phyloP scores from a whole-genome alignment of 2,329 filamentous ascomycete species.

The Didymella lethalis region DNA sequence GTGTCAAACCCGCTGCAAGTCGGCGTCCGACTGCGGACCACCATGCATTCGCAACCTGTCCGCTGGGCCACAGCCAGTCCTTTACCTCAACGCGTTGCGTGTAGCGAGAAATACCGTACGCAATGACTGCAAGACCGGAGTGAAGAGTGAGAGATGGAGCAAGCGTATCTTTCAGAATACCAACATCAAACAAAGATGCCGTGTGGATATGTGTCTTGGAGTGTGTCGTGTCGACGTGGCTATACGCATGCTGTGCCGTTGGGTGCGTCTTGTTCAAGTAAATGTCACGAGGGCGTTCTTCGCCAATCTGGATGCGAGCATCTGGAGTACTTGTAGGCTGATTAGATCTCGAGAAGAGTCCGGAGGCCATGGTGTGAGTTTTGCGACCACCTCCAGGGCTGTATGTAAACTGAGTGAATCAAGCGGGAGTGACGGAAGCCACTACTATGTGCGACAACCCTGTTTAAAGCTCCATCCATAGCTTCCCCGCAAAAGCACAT shows the following conservation, averaged over 20 bases:
- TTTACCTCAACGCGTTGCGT: constrained; percentile 67
- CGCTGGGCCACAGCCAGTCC: constrained; percentile 66
- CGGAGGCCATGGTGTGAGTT: constrained; percentile 17
- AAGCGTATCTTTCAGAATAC: constrained; percentile 62
- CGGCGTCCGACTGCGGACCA: constrained; percentile 66
- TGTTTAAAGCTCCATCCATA: constrained; percentile 15
- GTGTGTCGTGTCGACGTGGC: constrained; percentile 40
- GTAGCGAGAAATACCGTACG: constrained; percentile 61
- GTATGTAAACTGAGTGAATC: background rate
- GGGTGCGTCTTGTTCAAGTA: constrained; percentile 39
- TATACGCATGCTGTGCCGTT: constrained; percentile 22
- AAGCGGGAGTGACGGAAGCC: background rate
- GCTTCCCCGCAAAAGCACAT: constrained; percentile 25
- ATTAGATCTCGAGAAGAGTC: constrained; percentile 14
- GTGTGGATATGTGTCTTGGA: constrained; percentile 45
- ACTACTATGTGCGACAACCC: constrained; percentile 3
- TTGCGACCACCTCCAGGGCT: background rate
- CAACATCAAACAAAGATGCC: constrained; percentile 53
- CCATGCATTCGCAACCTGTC: constrained; percentile 66
- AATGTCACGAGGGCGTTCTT: constrained; percentile 45
- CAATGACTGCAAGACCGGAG: constrained; percentile 59
- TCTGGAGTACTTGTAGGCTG: constrained; percentile 34
- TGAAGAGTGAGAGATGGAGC: constrained; percentile 64
- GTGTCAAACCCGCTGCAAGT: constrained; percentile 56
- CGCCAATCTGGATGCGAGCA: constrained; percentile 42